These are phyloP conservation scores for Salix koriyanagi DNA, from an alignment of 345 rosid species.

Conservation along the genomic window DNA sequence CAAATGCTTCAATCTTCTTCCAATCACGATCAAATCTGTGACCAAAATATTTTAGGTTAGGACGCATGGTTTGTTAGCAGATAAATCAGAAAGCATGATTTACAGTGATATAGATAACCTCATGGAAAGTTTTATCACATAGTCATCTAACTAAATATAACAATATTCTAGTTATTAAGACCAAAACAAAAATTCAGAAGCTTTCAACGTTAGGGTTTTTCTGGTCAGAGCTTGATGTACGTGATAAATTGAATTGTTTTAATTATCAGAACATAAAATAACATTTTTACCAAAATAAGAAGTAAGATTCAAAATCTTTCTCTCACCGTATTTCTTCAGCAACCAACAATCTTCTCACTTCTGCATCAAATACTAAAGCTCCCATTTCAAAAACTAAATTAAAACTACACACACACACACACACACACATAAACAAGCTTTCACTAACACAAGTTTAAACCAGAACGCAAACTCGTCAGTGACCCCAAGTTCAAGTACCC, in stretches of 20 bases:
- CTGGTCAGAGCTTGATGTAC: background rate
- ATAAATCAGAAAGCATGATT: background rate
- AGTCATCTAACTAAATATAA: background rate
- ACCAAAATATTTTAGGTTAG: constrained; percentile 7
- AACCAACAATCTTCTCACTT: background rate
- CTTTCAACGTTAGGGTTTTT: background rate
- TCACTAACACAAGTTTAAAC: background rate
- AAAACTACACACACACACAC: background rate
- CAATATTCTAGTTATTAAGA: background rate
- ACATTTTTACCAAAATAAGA: background rate
- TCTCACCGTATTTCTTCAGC: background rate
- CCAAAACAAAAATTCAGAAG: background rate
- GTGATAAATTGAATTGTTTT: background rate
- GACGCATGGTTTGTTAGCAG: background rate
- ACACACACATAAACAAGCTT: background rate
- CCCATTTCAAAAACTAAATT: background rate
- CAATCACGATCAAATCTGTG: constrained; percentile 90
- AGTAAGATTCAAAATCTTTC: background rate
- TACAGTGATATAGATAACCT: background rate
- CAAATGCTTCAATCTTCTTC: constrained; percentile 98
- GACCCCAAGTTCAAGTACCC: background rate
- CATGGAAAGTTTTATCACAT: background rate
- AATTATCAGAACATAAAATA: background rate
- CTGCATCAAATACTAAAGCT: constrained; percentile 2
- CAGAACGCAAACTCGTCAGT: background rate